Percentiles rank a stretch among this genome's conserved stretches.
phyloP scores from a whole-genome alignment of 768 basidiomycete genomes.

The Mycena floridula region DNA sequence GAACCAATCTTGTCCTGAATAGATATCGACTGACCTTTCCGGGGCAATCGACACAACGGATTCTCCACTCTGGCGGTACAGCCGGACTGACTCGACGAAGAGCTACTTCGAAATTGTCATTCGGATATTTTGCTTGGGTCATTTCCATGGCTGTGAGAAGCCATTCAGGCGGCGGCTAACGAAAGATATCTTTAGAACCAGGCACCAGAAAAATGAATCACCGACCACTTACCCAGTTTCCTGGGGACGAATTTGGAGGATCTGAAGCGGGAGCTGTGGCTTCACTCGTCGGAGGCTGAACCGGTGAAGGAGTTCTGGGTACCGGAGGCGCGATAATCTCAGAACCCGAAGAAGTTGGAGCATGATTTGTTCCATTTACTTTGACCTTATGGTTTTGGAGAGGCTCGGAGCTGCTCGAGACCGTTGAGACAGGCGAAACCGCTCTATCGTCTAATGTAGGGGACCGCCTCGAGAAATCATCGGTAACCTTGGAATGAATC shows the following conservation, averaged over 20 bases:
- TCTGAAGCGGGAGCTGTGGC: neutral
- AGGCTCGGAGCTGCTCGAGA: constrained; percentile 68
- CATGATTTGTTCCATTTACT: constrained; percentile 42
- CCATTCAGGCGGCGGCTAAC: constrained; percentile 65
- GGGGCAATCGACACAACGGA: constrained; percentile 89
- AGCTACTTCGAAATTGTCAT: constrained; percentile 80
- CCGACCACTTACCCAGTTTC: constrained; percentile 4
- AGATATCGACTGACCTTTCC: constrained; percentile 62
- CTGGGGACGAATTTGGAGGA: constrained; percentile 4
- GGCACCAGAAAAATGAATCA: neutral
- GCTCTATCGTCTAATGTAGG: constrained; percentile 45
- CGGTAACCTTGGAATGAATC: constrained; percentile 28
- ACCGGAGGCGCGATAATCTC: neutral
- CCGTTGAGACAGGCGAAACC: constrained; percentile 64
- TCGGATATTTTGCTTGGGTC: constrained; percentile 67
- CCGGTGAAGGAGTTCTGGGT: constrained; percentile 21
- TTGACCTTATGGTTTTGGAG: constrained; percentile 67
- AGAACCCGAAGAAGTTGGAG: constrained; percentile 22
- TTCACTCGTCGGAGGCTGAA: constrained; percentile 1
- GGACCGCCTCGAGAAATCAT: constrained; percentile 21
- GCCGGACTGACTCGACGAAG: constrained; percentile 50
- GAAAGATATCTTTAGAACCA: too few relatives aligned
- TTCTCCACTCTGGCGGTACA: constrained; percentile 76
- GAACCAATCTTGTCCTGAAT: neutral
- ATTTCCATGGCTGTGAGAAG: constrained; percentile 56